phyloP scores from a whole-genome alignment of 176 grass and related monocot species.

The Elaeis guineensis region DNA sequence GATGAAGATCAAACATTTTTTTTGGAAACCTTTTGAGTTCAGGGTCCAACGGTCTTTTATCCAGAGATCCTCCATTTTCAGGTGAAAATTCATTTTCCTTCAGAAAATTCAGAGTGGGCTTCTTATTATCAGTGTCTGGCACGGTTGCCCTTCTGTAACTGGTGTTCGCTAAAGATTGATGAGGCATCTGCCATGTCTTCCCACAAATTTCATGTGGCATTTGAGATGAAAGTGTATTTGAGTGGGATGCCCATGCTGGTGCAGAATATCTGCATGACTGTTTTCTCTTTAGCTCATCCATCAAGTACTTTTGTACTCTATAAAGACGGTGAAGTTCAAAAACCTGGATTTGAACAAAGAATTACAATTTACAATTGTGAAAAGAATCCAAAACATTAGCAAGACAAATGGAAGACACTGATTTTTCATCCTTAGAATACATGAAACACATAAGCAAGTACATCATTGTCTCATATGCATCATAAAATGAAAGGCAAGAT shows the following conservation, averaged over 20 bases:
- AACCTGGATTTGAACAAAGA: slow-evolving; percentile 31
- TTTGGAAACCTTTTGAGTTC: slow-evolving; percentile 1
- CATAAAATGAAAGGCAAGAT: too few relatives aligned
- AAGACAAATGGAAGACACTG: too few relatives aligned
- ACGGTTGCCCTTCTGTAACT: slow-evolving; percentile 18
- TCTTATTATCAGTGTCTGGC: slow-evolving; percentile 28
- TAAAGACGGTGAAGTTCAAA: slow-evolving; percentile 94
- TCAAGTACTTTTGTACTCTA: slow-evolving; percentile 73
- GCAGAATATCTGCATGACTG: slow-evolving; percentile 20
- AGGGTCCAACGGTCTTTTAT: too few relatives aligned
- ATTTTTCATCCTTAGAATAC: too few relatives aligned
- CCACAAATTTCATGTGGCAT: slow-evolving; percentile 34
- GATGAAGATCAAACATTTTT: slow-evolving; percentile 39
- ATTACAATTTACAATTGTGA: slow-evolving; percentile 19
- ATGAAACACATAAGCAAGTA: too few relatives aligned
- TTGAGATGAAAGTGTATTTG: slow-evolving; percentile 56
- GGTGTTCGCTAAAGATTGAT: slow-evolving; percentile 15
- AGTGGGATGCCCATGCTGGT: slow-evolving; percentile 37
- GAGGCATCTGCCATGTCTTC: slow-evolving; percentile 31
- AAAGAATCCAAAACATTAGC: slow-evolving; percentile 13
- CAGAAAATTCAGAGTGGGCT: slow-evolving; percentile 47
- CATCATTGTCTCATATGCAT: too few relatives aligned
- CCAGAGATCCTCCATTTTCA: too few relatives aligned
- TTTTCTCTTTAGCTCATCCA: slow-evolving; percentile 50
- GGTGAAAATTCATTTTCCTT: background rate